Evolutionary conservation across 2,329 filamentous ascomycete genomes (phyloP).

Genomic region (Exophiala sp.): DNA sequence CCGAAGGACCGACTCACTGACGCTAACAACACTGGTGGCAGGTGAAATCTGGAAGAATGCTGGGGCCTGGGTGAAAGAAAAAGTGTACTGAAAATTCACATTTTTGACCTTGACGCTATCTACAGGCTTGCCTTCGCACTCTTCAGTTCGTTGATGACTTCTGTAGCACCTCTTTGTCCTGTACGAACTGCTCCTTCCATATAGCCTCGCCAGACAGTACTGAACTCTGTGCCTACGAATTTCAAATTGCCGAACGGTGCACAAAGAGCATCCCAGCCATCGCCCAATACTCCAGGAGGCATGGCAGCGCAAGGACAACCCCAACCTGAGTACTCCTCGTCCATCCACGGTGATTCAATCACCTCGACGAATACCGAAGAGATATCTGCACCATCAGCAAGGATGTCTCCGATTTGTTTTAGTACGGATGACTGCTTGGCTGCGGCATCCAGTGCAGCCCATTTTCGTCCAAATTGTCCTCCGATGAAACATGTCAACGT

Average conservation of each 20-base stretch:
- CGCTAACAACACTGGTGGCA: no score
- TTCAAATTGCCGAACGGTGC: slow-evolving; percentile 43
- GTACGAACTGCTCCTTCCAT: slow-evolving; percentile 56
- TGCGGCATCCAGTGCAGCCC: slow-evolving; percentile 31
- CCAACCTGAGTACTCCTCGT: slow-evolving; percentile 37
- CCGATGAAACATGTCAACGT: slow-evolving; percentile 42
- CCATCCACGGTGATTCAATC: slow-evolving; percentile 36
- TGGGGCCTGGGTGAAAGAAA: no score
- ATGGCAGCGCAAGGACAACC: slow-evolving; percentile 42
- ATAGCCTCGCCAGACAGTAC: slow-evolving; percentile 54
- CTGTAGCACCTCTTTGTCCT: slow-evolving; percentile 46
- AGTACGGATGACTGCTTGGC: slow-evolving; percentile 30
- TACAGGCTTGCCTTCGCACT: not conserved
- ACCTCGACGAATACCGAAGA: slow-evolving; percentile 21
- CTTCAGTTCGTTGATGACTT: slow-evolving; percentile 40
- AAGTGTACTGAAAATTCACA: no score
- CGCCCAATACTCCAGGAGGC: slow-evolving; percentile 39
- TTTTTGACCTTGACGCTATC: no score
- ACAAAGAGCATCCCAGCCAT: slow-evolving; percentile 35
- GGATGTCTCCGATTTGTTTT: slow-evolving; percentile 33
- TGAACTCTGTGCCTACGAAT: slow-evolving; percentile 56
- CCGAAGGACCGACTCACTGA: no score
- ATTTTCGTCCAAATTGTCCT: slow-evolving; percentile 35
- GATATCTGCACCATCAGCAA: slow-evolving; percentile 23
- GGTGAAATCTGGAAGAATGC: no score